phyloP scores from a whole-genome alignment of 2,329 filamentous ascomycete species.

The Pseudogymnoascus sp. region DNA sequence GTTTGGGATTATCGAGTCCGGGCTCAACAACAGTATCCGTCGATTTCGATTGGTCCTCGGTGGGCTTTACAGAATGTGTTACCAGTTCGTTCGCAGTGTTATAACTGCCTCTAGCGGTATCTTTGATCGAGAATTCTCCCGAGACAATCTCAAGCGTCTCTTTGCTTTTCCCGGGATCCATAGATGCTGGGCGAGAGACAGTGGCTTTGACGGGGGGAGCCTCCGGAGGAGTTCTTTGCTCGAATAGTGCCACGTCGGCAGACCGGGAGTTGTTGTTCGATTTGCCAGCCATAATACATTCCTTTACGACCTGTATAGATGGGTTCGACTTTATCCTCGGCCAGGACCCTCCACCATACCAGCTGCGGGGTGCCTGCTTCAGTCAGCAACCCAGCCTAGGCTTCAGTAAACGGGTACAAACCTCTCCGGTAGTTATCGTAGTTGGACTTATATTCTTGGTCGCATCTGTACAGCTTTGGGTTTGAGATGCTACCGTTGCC shows the following conservation, averaged over 20 bases:
- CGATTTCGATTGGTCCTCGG: neutral
- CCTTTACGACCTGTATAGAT: slow-evolving; percentile 51
- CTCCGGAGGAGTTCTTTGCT: slow-evolving; percentile 19
- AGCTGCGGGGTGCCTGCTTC: slow-evolving; percentile 32
- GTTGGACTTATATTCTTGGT: neutral
- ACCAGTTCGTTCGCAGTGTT: neutral
- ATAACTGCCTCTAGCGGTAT: neutral
- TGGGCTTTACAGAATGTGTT: neutral
- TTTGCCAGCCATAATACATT: slow-evolving; percentile 48
- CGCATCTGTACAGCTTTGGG: neutral
- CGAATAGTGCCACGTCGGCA: slow-evolving; percentile 23
- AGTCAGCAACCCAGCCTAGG: neutral
- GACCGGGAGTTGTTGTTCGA: slow-evolving; percentile 19
- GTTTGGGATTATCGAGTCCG: neutral
- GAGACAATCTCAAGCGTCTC: slow-evolving; percentile 22
- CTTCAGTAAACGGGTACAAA: neutral
- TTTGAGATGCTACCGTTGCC: neutral
- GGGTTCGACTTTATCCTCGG: slow-evolving; percentile 47
- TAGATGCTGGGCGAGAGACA: slow-evolving; percentile 22
- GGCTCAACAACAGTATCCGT: neutral
- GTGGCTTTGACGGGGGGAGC: neutral
- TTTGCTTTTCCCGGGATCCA: slow-evolving; percentile 27
- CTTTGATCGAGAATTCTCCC: neutral
- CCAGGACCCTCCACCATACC: slow-evolving; percentile 51
- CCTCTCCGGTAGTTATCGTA: neutral